Percentiles rank a stretch among this genome's conserved stretches.
These are phyloP conservation scores for Rhodotorula diobovata DNA, from an alignment of 768 basidiomycete species.

Conservation along the genomic window DNA sequence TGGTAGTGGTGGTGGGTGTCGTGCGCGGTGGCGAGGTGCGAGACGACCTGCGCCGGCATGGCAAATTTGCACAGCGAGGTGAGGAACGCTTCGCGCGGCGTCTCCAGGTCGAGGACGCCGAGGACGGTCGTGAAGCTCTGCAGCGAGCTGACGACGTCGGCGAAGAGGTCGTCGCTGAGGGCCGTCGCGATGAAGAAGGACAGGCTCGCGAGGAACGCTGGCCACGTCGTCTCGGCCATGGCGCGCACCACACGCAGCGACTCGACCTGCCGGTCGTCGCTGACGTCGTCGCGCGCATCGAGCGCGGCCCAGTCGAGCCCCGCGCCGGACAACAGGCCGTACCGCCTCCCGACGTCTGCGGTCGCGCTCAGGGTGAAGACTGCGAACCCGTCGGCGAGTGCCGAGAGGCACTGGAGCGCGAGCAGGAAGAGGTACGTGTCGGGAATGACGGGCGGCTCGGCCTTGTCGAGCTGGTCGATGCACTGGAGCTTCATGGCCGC, in stretches of 20 bases:
- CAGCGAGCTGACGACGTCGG: constrained; percentile 73
- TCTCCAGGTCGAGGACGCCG: constrained; percentile 78
- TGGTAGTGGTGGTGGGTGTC: constrained; percentile 23
- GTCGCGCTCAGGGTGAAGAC: constrained; percentile 71
- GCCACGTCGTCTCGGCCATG: constrained; percentile 87
- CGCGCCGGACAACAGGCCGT: constrained; percentile 57
- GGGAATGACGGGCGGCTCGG: constrained; percentile 86
- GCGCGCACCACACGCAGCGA: constrained; percentile 64
- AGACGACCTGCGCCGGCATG: constrained; percentile 83
- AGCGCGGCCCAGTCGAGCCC: constrained; percentile 61
- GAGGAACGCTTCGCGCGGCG: constrained; percentile 89
- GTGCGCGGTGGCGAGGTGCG: constrained; percentile 61
- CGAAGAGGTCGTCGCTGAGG: constrained; percentile 85
- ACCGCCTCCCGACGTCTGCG: constrained; percentile 47
- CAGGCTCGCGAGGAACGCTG: constrained; percentile 80
- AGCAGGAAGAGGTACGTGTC: constrained; percentile 91
- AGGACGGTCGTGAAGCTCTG: constrained; percentile 81
- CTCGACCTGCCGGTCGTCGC: constrained; percentile 55
- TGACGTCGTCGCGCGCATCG: constrained; percentile 55
- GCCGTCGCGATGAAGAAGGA: constrained; percentile 82
- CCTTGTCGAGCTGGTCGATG: constrained; percentile 97
- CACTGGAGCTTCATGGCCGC: constrained; percentile 46
- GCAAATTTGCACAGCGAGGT: constrained; percentile 83
- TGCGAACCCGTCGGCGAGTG: constrained; percentile 79
- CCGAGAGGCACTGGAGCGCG: constrained; percentile 77